Evolutionary conservation across 176 grass and related monocot species (phyloP).

Genomic region (Zea luxurians): DNA sequence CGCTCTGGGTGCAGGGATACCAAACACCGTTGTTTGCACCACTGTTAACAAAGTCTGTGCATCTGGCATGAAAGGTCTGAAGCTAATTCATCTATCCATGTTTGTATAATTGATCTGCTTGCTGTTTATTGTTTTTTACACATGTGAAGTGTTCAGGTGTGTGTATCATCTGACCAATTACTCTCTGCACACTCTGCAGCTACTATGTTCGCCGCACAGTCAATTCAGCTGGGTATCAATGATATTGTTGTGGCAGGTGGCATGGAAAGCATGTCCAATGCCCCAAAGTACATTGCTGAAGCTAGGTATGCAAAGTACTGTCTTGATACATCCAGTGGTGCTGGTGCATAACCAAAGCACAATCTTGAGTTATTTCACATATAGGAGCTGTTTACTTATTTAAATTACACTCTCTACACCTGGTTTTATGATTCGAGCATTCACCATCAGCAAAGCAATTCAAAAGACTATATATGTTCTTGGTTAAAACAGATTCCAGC

Average conservation of each 20-base stretch:
- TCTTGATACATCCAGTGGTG: not conserved
- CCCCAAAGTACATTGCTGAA: conserved; percentile 89
- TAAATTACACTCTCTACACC: not conserved
- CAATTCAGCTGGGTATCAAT: conserved; percentile 83
- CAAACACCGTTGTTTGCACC: conserved; percentile 79
- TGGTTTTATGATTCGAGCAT: not conserved
- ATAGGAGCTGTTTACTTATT: not conserved
- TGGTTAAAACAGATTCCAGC: not conserved
- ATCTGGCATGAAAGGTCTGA: conserved; percentile 88
- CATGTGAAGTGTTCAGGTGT: too few species aligned
- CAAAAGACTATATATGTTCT: not conserved
- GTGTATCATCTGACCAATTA: not conserved
- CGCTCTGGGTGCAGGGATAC: conserved; percentile 83
- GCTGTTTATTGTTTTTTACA: not conserved
- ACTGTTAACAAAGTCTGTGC: conserved; percentile 93
- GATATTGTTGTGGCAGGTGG: conserved; percentile 90
- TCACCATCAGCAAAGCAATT: not conserved
- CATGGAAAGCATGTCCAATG: conserved; percentile 99
- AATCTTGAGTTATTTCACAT: not conserved
- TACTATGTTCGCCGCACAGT: conserved; percentile 81
- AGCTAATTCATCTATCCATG: not conserved
- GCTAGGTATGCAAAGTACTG: conserved; percentile 58
- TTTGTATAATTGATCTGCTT: not conserved
- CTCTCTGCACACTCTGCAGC: conserved; percentile 46
- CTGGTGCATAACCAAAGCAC: not conserved